Conservation (phyloP, 2,329 filamentous ascomycete genomes). For the Pezicula carpinea region DNA sequence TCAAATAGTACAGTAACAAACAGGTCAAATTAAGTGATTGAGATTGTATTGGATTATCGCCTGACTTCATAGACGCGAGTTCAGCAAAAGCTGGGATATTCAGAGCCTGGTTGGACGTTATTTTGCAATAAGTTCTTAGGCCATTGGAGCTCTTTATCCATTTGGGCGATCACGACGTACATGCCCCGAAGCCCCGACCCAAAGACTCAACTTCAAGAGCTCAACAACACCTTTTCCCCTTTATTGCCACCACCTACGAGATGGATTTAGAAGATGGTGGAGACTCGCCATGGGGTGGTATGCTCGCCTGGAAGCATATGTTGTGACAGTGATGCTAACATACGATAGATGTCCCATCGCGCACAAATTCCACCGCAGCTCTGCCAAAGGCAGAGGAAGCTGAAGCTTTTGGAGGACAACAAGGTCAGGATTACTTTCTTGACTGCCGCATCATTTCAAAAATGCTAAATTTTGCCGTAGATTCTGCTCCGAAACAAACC, state of each 20-base stretch:
- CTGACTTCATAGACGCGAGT: no score
- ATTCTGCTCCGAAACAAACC: constrained; percentile 15
- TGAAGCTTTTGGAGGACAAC: constrained; percentile 17
- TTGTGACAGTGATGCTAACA: constrained; percentile 1
- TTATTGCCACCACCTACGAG: constrained; percentile 11
- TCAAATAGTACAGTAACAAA: no score
- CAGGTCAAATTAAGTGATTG: no score
- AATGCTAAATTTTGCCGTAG: constrained; percentile 11
- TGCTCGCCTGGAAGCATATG: constrained; percentile 13
- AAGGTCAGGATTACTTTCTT: constrained; percentile 11
- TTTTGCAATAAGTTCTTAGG: no score
- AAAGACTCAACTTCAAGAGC: constrained; percentile 4
- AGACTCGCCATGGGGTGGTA: constrained; percentile 42
- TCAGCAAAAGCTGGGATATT: no score
- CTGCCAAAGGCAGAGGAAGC: constrained; percentile 20
- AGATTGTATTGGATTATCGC: no score
- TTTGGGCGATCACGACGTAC: not conserved
- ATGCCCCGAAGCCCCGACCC: not conserved
- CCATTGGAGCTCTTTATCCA: no score
- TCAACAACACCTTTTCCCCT: constrained; percentile 6
- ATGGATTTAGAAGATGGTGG: constrained; percentile 41
- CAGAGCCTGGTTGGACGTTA: no score
- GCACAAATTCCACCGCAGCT: constrained; percentile 28
- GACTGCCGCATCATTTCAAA: not conserved
- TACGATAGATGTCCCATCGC: constrained; percentile 37